Evolutionary conservation across 176 grass and related monocot species (phyloP), one percentile per base, ranked within the genome.

Genomic region (Paspalum notatum): DNA sequence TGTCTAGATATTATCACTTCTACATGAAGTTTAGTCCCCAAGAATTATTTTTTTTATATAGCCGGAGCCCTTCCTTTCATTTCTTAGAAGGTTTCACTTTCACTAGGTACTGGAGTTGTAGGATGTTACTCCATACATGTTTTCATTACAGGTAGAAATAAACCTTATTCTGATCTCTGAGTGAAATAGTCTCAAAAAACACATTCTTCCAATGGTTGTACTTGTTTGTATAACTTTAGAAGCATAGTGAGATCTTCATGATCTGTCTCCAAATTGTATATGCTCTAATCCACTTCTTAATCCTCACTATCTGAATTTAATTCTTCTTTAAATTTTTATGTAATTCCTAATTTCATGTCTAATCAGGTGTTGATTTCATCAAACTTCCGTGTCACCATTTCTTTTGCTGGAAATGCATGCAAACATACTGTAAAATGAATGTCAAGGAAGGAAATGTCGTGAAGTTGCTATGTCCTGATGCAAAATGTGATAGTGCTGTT

Each of bases 351-450:
- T 79, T 51, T 16, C 10, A 75, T 75, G 48, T 42, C 60, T 73
- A 55, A 63, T 81, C 83, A 94, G 91, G 91, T 83, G 74, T 84
- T 9, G 86, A 84, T 58, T 94, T 94, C 80, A 69, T 94, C 70
- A 86, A 88, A 81, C 91, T 94, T 81, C 88, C 91, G 22, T 94
- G 91, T 51, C 85, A 86, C 48, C 91, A 94, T 94, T 91, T 86
- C 83, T 94, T 94, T 85, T 94, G 91, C 81, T 76, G 55, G 76
- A 94, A 94, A 80, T 94, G 91, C 88, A 89, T 89, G 85, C 79
- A 88, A 84, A 88, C 91, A 63, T 94, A 94, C 62, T 91, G 79
- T 62, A 91, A 83, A 74, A 86, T 91, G 58, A 89, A 91, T 84
- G 88, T 94, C 20, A 81, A 81, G 76, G 91, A 94, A 71, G 91